A percentile compares a stretch with the other conserved stretches of the same genome.
These are phyloP conservation scores for Ganoderma leucocontextum DNA, from an alignment of 1,284 basidiomycete species.

Conservation along the genomic window DNA sequence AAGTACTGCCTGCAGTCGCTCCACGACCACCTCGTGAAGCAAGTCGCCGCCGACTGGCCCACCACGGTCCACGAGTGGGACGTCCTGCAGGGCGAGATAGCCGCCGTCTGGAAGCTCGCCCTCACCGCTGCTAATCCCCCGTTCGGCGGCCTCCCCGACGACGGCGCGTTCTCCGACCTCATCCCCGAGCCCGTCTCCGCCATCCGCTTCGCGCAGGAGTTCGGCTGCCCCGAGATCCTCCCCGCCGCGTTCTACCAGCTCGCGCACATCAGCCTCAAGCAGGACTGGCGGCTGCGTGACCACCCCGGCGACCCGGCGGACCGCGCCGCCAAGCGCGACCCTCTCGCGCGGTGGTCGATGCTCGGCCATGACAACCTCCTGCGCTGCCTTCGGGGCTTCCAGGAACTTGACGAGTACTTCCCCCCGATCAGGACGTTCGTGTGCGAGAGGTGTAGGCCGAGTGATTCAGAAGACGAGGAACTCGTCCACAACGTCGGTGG, in stretches of 20 bases:
- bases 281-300: slow-evolving; percentile 22
- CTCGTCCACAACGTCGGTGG: not conserved
- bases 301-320: not conserved
- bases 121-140: not conserved
- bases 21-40: slow-evolving; percentile 60
- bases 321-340: slow-evolving; percentile 7
- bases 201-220: slow-evolving; percentile 68
- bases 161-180: slow-evolving; percentile 13
- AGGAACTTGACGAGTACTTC: slow-evolving; percentile 5
- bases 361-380: slow-evolving; percentile 23
- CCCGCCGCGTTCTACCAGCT: slow-evolving; percentile 75
- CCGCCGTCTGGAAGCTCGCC: slow-evolving; percentile 4
- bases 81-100: slow-evolving; percentile 27
- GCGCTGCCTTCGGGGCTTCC: slow-evolving; percentile 24
- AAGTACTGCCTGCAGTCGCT: slow-evolving; percentile 72
- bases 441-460: not conserved
- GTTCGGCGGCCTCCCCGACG: not conserved
- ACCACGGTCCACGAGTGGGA: slow-evolving; percentile 70
- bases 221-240: slow-evolving; percentile 58
- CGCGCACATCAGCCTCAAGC: slow-evolving; percentile 15
- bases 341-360: slow-evolving; percentile 25
- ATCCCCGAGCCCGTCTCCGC: slow-evolving; percentile 52
- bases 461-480: not conserved
- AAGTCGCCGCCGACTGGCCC: slow-evolving; percentile 67
- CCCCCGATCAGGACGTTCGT: slow-evolving; percentile 4